Base-by-base conservation (phyloP, 108 stramenopile genomes). In the Cyclotella sp. region DNA sequence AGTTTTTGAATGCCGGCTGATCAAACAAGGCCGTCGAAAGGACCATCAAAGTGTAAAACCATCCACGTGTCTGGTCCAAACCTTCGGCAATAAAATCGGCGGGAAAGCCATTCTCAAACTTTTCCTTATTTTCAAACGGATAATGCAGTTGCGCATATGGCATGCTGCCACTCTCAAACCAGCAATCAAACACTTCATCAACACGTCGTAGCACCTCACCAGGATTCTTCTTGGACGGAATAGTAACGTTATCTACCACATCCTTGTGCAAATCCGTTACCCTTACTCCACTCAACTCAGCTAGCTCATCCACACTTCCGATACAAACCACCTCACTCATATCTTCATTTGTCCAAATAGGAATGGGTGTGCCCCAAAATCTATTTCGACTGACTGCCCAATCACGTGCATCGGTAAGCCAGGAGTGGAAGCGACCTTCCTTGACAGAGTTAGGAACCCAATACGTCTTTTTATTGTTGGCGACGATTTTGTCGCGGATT, bases 11-110 rank as follows among this genome's bases (percentile, higher is more conserved):
- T 39, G 99, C 96, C 10, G 98, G 98, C 70, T 98, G 87, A 72
- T 97, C 97, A 81, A 99, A 99, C 14, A 99, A 91, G 4, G 98
- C 98, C 26, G 99, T 99, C 27, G 96, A 94, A 19, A 99, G 81
- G n/a, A 99, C 98, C 97, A 99, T 99, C 28, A 99, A 87, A 0
- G 99, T 99, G 88, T 99, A 99, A 78, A 99, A 99, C 99, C 99
- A 99, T n/a, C 99, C 99, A 54, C 99, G 95, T 21, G 99, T 99
- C 82, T 99, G 99, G 87, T 99, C 99, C 44, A 99, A 88, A 18
- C 99, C 99, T 89, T 99, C 99, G 18, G 99, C 99, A 85, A 99
- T 99, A 68, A 99, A 99, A 77, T 99, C 98, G 16, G 99, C 99
- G 6, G 99, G 99, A 79, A 99, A 99, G 59, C 93, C 92, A 15